Percentiles rank a stretch among this genome's conserved stretches.
Evolutionary conservation across 208 protist genomes (phyloP).

Genomic region (Eutreptiella sp.): DNA sequence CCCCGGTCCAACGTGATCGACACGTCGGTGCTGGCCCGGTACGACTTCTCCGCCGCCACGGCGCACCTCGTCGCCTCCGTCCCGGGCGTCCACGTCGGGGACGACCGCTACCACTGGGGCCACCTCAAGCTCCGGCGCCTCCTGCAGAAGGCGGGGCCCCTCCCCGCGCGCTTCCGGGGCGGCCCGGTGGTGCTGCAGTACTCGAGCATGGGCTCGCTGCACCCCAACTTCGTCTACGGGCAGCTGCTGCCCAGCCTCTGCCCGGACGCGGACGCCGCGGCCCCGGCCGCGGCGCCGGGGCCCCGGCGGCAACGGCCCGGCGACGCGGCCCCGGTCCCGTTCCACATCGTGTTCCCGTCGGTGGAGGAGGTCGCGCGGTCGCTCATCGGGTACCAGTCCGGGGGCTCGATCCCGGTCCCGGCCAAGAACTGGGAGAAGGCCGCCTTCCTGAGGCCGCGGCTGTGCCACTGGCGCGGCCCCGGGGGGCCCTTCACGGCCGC

Average conservation of each 20-base stretch:
- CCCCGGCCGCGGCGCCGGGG: too few relatives aligned
- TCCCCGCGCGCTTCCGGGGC: too few relatives aligned
- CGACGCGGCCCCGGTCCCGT: too few relatives aligned
- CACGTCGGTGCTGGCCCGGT: neutral
- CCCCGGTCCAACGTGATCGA: too few relatives aligned
- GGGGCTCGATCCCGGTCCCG: slow-evolving; percentile 55
- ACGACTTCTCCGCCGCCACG: slow-evolving; percentile 50
- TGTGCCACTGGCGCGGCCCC: slow-evolving; percentile 68
- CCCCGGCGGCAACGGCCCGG: too few relatives aligned
- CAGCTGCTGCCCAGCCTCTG: too few relatives aligned
- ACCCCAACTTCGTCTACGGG: too few relatives aligned
- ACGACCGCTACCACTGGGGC: slow-evolving; percentile 30
- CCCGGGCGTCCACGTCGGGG: slow-evolving; percentile 44
- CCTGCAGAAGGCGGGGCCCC: slow-evolving; percentile 13
- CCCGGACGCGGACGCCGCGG: too few relatives aligned
- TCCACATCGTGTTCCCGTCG: slow-evolving; percentile 67
- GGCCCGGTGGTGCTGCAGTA: too few relatives aligned
- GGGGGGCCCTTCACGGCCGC: too few relatives aligned
- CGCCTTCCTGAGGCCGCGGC: slow-evolving; percentile 54
- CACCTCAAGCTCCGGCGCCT: slow-evolving; percentile 41
- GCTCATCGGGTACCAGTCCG: slow-evolving; percentile 65
- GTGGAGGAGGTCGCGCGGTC: slow-evolving; percentile 58
- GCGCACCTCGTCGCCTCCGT: slow-evolving; percentile 59
- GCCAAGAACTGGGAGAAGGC: slow-evolving; percentile 43
- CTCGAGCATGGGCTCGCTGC: too few relatives aligned